Conservation (phyloP, 495 filamentous ascomycete genomes). For the Hapsidospora chrysogenum region DNA sequence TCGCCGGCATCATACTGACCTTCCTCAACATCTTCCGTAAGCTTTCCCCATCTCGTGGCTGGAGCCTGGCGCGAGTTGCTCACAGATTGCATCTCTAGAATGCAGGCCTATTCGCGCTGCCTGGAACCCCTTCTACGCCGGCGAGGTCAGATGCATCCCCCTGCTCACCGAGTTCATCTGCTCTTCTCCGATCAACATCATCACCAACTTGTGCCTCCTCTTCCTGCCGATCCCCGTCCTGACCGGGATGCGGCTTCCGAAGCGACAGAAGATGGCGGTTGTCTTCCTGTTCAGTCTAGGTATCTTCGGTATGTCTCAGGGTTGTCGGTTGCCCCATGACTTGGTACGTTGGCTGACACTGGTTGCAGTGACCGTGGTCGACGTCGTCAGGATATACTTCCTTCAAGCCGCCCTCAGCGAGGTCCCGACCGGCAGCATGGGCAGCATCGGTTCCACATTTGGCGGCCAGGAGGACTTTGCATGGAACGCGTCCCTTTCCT, state of each 20-base stretch:
- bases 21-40: constrained; percentile 64
- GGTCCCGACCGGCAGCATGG: constrained; percentile 9
- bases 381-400: constrained; percentile 80
- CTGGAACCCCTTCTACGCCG: constrained; percentile 25
- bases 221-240: constrained; percentile 78
- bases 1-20: constrained; percentile 61
- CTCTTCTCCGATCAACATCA: constrained; percentile 68
- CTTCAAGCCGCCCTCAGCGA: constrained; percentile 51
- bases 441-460: constrained; percentile 14
- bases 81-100: no score
- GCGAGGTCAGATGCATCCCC: constrained; percentile 42
- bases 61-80: no score
- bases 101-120: constrained; percentile 57
- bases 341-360: no score
- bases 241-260: constrained; percentile 67
- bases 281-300: constrained; percentile 70
- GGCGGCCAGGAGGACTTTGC: constrained; percentile 23
- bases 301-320: no score
- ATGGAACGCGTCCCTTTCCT: constrained; percentile 66
- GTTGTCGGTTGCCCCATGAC: no score
- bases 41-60: no score
- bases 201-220: constrained; percentile 69
- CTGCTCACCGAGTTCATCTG: constrained; percentile 72
- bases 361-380: constrained; percentile 73
- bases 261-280: constrained; percentile 69